Evolutionary conservation across 169 alveolate genomes (phyloP).

Genomic region (Plasmodium sp.): DNA sequence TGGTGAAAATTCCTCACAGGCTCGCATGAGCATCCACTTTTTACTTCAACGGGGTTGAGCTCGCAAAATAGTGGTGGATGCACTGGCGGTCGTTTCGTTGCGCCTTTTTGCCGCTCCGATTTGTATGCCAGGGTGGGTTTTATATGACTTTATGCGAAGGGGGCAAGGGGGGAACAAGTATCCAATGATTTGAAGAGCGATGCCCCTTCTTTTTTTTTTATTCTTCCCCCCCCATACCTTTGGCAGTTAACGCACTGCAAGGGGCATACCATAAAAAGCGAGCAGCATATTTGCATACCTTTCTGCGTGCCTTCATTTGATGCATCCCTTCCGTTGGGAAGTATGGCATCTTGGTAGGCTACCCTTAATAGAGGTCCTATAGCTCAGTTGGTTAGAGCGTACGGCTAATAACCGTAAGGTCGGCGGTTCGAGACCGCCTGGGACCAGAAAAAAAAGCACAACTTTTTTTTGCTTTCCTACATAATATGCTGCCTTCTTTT

Average conservation of each 20-base stretch:
- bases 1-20: background rate
- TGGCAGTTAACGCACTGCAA: background rate
- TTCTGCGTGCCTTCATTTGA: background rate
- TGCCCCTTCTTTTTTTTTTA: background rate
- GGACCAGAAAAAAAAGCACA: constrained; percentile 85
- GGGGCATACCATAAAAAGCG: background rate
- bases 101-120: background rate
- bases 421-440: constrained; percentile 99
- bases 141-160: background rate
- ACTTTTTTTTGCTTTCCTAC: no score
- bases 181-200: background rate
- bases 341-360: background rate
- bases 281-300: background rate
- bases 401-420: constrained; percentile 98
- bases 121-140: background rate
- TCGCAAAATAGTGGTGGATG: background rate
- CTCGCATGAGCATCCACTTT: constrained; percentile 19
- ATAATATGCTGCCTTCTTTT: no score
- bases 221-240: background rate
- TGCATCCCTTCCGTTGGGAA: background rate
- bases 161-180: background rate
- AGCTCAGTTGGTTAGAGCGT: constrained; percentile 99
- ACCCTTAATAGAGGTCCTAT: constrained; percentile 85
- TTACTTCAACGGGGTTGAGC: constrained; percentile 25
- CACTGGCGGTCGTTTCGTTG: background rate